These are phyloP conservation scores for Candida dendrica DNA, from an alignment of 805 yeast genomes.

Conservation along the genomic window DNA sequence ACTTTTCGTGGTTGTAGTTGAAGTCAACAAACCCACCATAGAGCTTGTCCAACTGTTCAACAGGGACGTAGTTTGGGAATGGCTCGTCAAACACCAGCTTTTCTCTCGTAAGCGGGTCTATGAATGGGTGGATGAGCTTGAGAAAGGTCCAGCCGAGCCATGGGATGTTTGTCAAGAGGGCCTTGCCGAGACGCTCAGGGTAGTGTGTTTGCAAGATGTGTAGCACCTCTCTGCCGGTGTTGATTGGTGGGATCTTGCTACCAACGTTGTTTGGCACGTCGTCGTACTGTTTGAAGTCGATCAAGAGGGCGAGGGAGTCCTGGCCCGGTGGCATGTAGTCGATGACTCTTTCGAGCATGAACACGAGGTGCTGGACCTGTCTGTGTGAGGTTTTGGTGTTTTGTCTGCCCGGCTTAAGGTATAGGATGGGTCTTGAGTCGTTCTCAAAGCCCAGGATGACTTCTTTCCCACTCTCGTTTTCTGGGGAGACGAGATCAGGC, in stretches of 20 bases:
- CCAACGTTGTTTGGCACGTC: constrained; percentile 39
- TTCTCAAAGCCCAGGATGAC: constrained; percentile 87
- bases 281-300: constrained; percentile 79
- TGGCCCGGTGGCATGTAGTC: constrained; percentile 96
- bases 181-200: constrained; percentile 94
- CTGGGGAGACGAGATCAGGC: constrained; percentile 48
- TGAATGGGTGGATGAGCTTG: constrained; percentile 88
- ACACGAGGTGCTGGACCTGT: constrained; percentile 95
- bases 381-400: constrained; percentile 84
- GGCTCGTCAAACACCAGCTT: constrained; percentile 90
- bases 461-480: constrained; percentile 89
- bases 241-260: constrained; percentile 77
- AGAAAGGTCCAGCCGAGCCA: constrained; percentile 90
- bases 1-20: constrained; percentile 68
- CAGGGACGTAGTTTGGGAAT: constrained; percentile 74
- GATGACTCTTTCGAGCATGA: constrained; percentile 84
- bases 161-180: constrained; percentile 86
- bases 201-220: constrained; percentile 94
- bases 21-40: constrained; percentile 86
- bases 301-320: constrained; percentile 83
- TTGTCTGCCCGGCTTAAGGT: constrained; percentile 90
- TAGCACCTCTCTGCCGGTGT: constrained; percentile 88
- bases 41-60: constrained; percentile 69
- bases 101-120: constrained; percentile 91
- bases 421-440: constrained; percentile 85